Base-by-base conservation (phyloP, 352 stramenopile species). In the Pythium brassicae region DNA sequence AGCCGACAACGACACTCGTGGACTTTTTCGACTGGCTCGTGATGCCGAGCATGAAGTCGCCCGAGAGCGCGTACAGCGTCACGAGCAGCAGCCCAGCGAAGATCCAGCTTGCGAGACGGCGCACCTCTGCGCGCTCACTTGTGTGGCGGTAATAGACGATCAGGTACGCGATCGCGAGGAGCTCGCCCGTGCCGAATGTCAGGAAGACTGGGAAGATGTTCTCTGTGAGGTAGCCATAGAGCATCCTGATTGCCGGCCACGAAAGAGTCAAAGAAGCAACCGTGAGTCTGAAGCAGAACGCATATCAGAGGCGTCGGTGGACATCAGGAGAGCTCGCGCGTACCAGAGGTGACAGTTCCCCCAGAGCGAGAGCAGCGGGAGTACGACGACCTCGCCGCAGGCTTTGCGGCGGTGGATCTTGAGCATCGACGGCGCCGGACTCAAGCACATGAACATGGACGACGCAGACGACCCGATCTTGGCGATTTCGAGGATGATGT, bases 121-220 rank as follows among this genome's bases (percentile, higher is more conserved):
- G 19, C 0, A 68, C 64, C 14, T 69, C 65, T 1, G 25, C 14
- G 32, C 63, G 61, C 25, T 75, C 65, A 4, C 59, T 59, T 2
- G 67, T 72, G 50, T 71, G 72, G 23, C 55, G 61, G 42, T 60
- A 63, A 57, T 73, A 79, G 15, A 77, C 57, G 15, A 48, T 22
- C 8, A 76, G 52, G 46, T 63, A 76, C 14, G 62, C 42, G 32
- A 72, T n/a, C 26, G 59, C 53, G 22, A 63, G 49, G 25, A 77
- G 50, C 48, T 71, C 60, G 14, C 70, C 70, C 10, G 64, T 39
- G 10, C 61, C 53, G 35, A 73, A 72, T 29, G 67, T 76, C 32
- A 69, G 64, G 42, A 76, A 68, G 3, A 76, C 44, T 19, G 68
- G 71, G 27, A 75, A 75, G 48, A 74, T 63, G 48, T 75, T 70